Base-by-base conservation (phyloP, 306 rosid species). In the Comarum palustre region DNA sequence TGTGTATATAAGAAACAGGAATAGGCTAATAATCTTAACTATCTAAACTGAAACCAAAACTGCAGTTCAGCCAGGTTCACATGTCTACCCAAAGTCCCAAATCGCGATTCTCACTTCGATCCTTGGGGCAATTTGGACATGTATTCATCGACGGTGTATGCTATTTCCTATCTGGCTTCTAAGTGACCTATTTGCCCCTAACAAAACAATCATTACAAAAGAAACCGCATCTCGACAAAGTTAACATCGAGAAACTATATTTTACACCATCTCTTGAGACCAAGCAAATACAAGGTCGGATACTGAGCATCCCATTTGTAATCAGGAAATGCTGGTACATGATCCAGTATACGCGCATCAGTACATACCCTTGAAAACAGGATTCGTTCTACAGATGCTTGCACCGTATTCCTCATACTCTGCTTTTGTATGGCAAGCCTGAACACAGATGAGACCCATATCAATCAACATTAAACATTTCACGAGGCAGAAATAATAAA, bases 311-410 rank as follows among this genome's bases (percentile, higher is more conserved):
- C 52, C 54, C 78, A 51, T 72, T 24, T 81, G 69, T 63, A 1
- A 74, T 66, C 78, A 46, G 76, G 73, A 79, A 62, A 43, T 66
- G 72, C 84, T 75, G 4, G 71, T 54, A 20, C 66, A 36, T 24
- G 9, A 50, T 81, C 71, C 64, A 46, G 48, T 80, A n/a, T 79
- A 77, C 60, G 73, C 29, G 84, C 81, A 69, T 88, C 85, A 95
- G 69, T 95, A 95, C 99, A 95, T 95, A 48, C 99, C 99, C 88
- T 95, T 95, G 91, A 95, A 95, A 82, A 95, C 96, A 46, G 99
- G 99, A 84, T 95, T 95, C 50, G 97, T 88, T 48, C 99, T 88
- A 78, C 99, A 95, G 75, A 95, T 95, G 86, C 99, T 88, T 27
- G 97, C 99, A 68, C 99, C 99, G 34, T 90, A 73, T 79, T 95